Conservation (phyloP, 2,329 filamentous ascomycete genomes). For the Pseudocercospora ulei region DNA sequence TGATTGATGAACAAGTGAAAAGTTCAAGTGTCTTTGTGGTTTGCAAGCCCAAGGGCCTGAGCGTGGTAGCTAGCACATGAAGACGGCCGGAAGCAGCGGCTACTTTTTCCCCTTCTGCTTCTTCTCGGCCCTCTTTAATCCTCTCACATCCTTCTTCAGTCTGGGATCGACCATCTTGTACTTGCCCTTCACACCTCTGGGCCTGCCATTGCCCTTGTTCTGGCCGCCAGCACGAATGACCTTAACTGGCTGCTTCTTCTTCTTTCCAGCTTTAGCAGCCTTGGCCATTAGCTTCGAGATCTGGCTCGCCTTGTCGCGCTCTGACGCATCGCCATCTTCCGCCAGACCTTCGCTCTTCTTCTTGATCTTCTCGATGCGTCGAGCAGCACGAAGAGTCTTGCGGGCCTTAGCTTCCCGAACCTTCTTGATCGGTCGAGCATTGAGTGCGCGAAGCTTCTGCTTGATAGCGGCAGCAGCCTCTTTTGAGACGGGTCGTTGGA, state of each 20-base stretch:
- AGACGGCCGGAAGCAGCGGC: slow-evolving; percentile 1
- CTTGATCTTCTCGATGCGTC: slow-evolving; percentile 83
- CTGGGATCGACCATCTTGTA: slow-evolving; percentile 95
- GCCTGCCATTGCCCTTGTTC: slow-evolving; percentile 79
- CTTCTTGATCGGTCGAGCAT: slow-evolving; percentile 97
- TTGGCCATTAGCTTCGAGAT: slow-evolving; percentile 74
- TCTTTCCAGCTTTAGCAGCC: slow-evolving; percentile 61
- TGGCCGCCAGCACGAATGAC: slow-evolving; percentile 78
- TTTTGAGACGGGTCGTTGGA: slow-evolving; percentile 80
- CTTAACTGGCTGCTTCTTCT: slow-evolving; percentile 70
- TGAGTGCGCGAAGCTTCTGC: slow-evolving; percentile 83
- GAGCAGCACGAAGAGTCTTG: slow-evolving; percentile 93
- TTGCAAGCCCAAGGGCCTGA: background rate
- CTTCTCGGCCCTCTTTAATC: slow-evolving; percentile 70
- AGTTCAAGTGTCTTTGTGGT: no score
- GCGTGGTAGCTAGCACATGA: no score
- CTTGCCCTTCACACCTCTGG: slow-evolving; percentile 83
- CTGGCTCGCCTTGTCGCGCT: slow-evolving; percentile 85
- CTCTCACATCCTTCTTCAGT: slow-evolving; percentile 92
- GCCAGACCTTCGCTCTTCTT: slow-evolving; percentile 90
- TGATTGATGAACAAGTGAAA: no score
- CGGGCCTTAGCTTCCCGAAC: slow-evolving; percentile 90
- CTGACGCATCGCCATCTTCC: slow-evolving; percentile 62
- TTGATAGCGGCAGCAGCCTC: slow-evolving; percentile 85
- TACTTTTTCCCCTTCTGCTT: slow-evolving; percentile 38